Percentiles rank a stretch among this genome's conserved stretches.
These are phyloP conservation scores for Apiotrichum veenhuisii DNA, from an alignment of 1,284 basidiomycete species.

Conservation along the genomic window DNA sequence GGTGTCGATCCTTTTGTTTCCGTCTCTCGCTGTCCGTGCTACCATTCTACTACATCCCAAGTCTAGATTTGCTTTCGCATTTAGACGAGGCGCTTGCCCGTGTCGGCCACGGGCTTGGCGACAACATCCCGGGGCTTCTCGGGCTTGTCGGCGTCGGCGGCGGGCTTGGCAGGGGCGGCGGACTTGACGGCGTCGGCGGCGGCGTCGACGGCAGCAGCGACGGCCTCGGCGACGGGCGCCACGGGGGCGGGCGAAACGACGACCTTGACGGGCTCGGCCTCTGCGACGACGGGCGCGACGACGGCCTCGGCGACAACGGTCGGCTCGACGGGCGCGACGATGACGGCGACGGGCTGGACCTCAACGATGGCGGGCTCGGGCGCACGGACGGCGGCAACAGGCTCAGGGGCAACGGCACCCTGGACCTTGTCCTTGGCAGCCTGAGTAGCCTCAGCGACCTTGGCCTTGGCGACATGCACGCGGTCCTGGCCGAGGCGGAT, in stretches of 20 bases:
- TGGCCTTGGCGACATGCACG: constrained; percentile 13
- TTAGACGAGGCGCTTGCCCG: constrained; percentile 31
- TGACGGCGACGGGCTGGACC: constrained; percentile 5
- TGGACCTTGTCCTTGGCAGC: constrained; percentile 19
- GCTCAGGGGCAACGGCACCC: constrained; percentile 6
- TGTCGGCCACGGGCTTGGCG: constrained; percentile 2
- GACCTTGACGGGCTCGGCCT: neutral
- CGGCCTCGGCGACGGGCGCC: neutral
- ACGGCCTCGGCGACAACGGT: constrained; percentile 33
- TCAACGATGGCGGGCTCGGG: neutral
- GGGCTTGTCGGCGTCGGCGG: neutral
- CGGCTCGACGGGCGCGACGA: constrained; percentile 14
- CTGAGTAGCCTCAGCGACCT: constrained; percentile 10
- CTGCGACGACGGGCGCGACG: constrained; percentile 43
- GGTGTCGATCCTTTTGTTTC: too few species aligned
- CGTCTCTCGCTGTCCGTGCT: neutral
- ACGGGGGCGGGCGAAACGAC: too few species aligned
- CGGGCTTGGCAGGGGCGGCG: neutral
- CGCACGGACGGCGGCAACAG: neutral
- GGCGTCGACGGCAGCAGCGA: neutral
- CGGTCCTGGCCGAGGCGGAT: constrained; percentile 53
- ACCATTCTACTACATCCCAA: neutral
- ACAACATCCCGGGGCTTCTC: constrained; percentile 12
- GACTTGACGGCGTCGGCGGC: neutral
- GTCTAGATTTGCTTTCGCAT: too few species aligned